Evolutionary conservation across 1,284 basidiomycete species (phyloP).

Genomic region (Tremellales sp.): DNA sequence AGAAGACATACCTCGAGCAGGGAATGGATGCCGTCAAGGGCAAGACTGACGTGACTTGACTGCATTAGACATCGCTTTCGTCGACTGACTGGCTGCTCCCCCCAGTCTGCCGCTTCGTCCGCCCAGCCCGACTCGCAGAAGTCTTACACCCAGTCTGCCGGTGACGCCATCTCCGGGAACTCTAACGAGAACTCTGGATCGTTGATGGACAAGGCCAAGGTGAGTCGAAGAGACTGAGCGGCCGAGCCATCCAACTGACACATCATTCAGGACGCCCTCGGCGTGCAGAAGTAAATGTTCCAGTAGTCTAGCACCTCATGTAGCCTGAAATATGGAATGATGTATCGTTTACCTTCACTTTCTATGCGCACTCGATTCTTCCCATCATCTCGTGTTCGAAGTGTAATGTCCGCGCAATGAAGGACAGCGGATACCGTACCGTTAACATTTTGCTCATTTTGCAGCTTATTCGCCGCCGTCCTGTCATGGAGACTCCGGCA

Average conservation of each 20-base stretch:
- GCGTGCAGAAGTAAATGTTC: constrained; percentile 12
- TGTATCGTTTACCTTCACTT: too few species aligned
- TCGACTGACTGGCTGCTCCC: neutral
- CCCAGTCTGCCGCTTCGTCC: constrained; percentile 31
- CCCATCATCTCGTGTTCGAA: too few species aligned
- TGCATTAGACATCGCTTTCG: neutral
- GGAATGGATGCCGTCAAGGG: constrained; percentile 28
- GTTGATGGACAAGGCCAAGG: constrained; percentile 29
- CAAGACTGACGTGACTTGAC: constrained; percentile 31
- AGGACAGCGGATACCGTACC: too few species aligned
- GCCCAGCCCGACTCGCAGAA: constrained; percentile 37
- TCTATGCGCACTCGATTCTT: too few species aligned
- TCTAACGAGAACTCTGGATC: constrained; percentile 29
- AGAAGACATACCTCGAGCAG: constrained; percentile 40
- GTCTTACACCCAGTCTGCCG: constrained; percentile 27
- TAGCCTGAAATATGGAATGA: too few species aligned
- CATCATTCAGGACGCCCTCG: constrained; percentile 15
- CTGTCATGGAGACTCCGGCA: too few species aligned
- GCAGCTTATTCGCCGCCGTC: too few species aligned
- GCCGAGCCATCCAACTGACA: too few species aligned
- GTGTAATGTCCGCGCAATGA: too few species aligned
- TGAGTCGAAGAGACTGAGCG: neutral
- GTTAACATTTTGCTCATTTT: too few species aligned
- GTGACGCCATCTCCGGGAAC: constrained; percentile 35
- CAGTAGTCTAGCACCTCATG: too few species aligned